A percentile compares a stretch with the other conserved stretches of the same genome.
Evolutionary conservation across 1,284 basidiomycete genomes (phyloP).

Genomic region (Peniophora sp.): DNA sequence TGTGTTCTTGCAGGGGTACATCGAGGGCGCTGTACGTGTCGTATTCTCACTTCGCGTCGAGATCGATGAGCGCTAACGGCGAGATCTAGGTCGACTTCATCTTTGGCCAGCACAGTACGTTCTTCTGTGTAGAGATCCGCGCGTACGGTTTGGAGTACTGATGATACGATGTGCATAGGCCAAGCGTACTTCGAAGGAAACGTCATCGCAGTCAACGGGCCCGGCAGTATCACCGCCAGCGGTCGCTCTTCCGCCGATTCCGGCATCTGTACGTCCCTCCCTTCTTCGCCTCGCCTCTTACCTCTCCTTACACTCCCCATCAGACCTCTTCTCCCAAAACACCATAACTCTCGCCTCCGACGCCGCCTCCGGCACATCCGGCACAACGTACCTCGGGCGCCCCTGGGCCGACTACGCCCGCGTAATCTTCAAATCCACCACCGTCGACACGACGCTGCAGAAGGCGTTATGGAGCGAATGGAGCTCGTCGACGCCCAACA

Average conservation of each 20-base stretch:
- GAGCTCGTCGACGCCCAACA: constrained; percentile 28
- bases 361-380: constrained; percentile 18
- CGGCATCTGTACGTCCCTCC: constrained; percentile 33
- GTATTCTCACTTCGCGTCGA: constrained; percentile 30
- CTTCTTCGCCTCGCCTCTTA: not conserved
- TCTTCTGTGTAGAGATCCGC: not conserved
- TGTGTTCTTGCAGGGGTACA: constrained; percentile 18
- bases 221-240: constrained; percentile 44
- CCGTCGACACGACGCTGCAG: constrained; percentile 32
- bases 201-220: constrained; percentile 29
- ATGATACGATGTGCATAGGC: constrained; percentile 13
- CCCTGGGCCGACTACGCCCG: constrained; percentile 35
- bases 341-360: constrained; percentile 37
- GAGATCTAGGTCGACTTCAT: not conserved
- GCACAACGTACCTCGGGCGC: constrained; percentile 33
- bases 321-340: constrained; percentile 42
- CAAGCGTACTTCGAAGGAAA: constrained; percentile 39
- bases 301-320: not conserved
- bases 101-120: constrained; percentile 5
- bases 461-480: constrained; percentile 40
- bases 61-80: constrained; percentile 8
- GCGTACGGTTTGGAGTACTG: not conserved
- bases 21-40: constrained; percentile 47
- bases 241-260: constrained; percentile 39
- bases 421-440: constrained; percentile 23